phyloP scores from a whole-genome alignment of 2,329 filamentous ascomycete genomes.

The Scopulariopsis brevicaulis region DNA sequence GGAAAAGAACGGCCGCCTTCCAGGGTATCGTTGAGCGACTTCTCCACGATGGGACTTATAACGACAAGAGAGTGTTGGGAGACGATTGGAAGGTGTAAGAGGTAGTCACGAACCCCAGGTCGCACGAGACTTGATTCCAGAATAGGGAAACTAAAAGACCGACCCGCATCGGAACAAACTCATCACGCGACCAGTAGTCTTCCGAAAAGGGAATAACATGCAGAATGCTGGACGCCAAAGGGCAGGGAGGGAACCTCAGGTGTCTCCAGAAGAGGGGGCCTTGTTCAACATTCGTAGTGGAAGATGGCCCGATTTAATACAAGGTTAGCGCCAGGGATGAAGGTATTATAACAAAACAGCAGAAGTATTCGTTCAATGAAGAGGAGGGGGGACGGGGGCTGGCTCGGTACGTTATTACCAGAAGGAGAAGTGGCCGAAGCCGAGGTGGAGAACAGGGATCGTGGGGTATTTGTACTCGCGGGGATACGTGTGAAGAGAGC shows the following conservation, averaged over 20 bases:
- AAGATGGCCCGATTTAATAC: neutral
- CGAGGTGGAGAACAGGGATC: neutral
- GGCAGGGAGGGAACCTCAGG: neutral
- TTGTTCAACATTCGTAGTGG: neutral
- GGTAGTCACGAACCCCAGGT: neutral
- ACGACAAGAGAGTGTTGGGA: neutral
- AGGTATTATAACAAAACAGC: neutral
- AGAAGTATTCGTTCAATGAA: neutral
- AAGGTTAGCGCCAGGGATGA: neutral
- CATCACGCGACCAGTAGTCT: conserved; percentile 1
- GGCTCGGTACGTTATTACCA: neutral
- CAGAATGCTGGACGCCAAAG: neutral
- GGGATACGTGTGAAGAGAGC: neutral
- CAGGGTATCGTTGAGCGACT: neutral
- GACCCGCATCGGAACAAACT: neutral
- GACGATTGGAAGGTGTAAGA: neutral
- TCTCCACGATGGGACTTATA: neutral
- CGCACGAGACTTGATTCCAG: neutral
- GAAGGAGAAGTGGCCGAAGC: neutral
- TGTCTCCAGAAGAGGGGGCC: neutral
- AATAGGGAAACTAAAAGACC: neutral
- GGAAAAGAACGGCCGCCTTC: neutral
- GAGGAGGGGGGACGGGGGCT: neutral
- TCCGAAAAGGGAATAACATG: conserved; percentile 3
- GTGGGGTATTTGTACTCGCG: neutral